Percentiles rank a stretch among this genome's conserved stretches.
Conservation (phyloP, 306 rosid genomes). For the Quercus gilva region DNA sequence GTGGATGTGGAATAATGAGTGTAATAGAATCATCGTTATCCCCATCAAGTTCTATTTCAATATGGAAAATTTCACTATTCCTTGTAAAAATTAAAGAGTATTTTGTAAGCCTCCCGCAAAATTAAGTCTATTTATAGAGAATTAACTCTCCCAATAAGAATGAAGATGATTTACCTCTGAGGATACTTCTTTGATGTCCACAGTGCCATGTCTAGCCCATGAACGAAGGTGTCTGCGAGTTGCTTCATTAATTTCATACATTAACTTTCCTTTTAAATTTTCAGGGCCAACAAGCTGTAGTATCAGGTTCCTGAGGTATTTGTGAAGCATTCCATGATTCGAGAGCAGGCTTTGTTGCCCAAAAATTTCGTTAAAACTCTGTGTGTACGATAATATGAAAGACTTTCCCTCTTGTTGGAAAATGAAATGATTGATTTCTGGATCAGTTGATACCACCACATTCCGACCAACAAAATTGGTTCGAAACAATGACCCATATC, state of each 20-base stretch:
- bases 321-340: neutral
- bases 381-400: neutral
- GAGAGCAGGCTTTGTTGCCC: neutral
- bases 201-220: neutral
- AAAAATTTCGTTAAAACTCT: neutral
- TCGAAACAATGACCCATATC: slow-evolving; percentile 3
- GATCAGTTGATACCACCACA: neutral
- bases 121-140: no score
- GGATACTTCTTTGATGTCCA: neutral
- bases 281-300: slow-evolving; percentile 5
- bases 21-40: no score
- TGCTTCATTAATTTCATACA: neutral
- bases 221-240: neutral
- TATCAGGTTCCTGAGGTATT: slow-evolving; percentile 11
- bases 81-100: no score
- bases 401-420: neutral
- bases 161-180: neutral
- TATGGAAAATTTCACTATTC: no score
- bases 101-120: no score
- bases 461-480: neutral
- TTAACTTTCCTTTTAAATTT: neutral
- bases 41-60: no score
- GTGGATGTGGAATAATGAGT: no score
- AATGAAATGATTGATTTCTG: neutral
- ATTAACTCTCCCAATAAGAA: no score